Base-by-base conservation (phyloP, 805 yeast genomes). In the Kregervanrija delftensis region DNA sequence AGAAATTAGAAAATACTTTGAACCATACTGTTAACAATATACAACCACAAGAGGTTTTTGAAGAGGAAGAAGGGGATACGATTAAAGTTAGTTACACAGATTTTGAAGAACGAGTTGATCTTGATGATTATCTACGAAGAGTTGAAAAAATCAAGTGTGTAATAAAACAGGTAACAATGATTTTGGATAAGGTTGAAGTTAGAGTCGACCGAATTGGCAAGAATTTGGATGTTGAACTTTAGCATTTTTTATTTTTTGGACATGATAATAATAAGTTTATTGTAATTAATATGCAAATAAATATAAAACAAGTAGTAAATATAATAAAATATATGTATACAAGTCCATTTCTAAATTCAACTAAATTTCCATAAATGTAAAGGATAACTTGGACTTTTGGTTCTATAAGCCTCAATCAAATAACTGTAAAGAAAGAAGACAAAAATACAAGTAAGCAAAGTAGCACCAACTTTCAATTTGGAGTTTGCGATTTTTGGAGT, bases 321-420 rank as follows among this genome's bases (percentile, higher is more conserved):
- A 15, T 15, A 13, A 35, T 13, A 12, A 16, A 11, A 35, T 39
- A 32, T 31, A 11, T 36, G 9, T 39, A 41, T 42, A 30, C 35
- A n/a, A 11, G 13, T n/a, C 16, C n/a, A 35, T 17, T 10, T 30
- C 28, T 12, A 30, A 14, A 28, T 34, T 41, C 13, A 37, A 30
- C 28, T 37, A 11, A 37, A 30, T 36, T 40, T 48, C 16, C 39
- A 41, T 12, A 91, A 68, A 51, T 66, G 70, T 68, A 72, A 85
- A 36, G 98, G 98, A 63, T 86, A 93, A 1, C 86, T 84, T 5
- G 73, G 63, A 51, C 79, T 79, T 69, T 93, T 93, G 57, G 76
- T 57, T 39, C 72, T 73, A 72, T 86, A 93, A 44, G 86, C 71
- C 39, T 72, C 66, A 47, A 89, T 68, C 52, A 86, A 67, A 40